Evolutionary conservation across 73 alveolate genomes (phyloP).

Genomic region (Symbiodinium natans): DNA sequence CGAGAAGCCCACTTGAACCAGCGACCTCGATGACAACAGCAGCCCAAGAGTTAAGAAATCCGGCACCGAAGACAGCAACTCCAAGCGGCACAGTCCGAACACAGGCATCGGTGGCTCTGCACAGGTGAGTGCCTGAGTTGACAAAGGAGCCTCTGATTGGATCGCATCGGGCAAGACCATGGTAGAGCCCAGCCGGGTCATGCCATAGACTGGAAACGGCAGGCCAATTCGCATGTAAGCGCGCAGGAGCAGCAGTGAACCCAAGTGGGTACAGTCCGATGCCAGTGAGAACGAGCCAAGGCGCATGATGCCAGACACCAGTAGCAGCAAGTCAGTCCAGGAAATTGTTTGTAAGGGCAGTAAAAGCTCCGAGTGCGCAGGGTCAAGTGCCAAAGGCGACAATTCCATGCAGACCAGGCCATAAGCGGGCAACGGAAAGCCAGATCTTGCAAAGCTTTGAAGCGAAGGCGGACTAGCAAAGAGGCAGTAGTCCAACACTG

Average conservation of each 20-base stretch:
- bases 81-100: slow-evolving; percentile 12
- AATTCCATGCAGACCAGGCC: slow-evolving; percentile 29
- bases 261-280: slow-evolving; percentile 18
- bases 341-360: neutral
- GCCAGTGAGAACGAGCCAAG: neutral
- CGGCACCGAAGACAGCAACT: neutral
- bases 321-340: slow-evolving; percentile 5
- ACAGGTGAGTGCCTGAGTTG: neutral
- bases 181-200: slow-evolving; percentile 37
- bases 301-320: slow-evolving; percentile 45
- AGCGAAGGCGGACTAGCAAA: neutral
- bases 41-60: slow-evolving; percentile 16
- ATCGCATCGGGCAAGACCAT: neutral
- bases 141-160: slow-evolving; percentile 11
- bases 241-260: neutral
- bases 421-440: neutral
- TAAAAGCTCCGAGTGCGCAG: neutral
- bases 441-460: neutral
- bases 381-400: neutral
- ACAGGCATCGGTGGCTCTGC: neutral
- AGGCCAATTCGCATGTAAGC: neutral
- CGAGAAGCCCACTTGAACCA: neutral
- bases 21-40: neutral
- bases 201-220: neutral
- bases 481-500: neutral